Conservation (phyloP, 495 filamentous ascomycete species). For the Collariella sp. region DNA sequence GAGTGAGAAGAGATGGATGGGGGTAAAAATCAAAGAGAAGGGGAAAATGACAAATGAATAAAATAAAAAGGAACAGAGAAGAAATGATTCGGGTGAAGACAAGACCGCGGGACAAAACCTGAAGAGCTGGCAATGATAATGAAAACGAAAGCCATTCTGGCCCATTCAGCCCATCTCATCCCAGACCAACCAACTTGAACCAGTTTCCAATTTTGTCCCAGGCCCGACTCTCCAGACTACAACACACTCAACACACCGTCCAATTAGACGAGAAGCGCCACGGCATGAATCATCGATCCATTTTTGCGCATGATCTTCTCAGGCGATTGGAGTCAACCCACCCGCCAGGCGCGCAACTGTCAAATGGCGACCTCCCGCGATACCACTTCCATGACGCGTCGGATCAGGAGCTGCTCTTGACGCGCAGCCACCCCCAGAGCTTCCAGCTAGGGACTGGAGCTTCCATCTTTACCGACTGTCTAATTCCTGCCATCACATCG, state of each 20-base stretch:
- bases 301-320: constrained; percentile 21
- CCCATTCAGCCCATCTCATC: too few species aligned
- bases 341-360: not conserved
- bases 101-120: too few species aligned
- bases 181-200: too few species aligned
- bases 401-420: constrained; percentile 34
- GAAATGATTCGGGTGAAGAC: not conserved
- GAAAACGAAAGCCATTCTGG: too few species aligned
- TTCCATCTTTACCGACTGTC: constrained; percentile 40
- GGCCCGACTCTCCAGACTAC: too few species aligned
- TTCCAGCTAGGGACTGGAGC: constrained; percentile 52
- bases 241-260: too few species aligned
- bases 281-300: constrained; percentile 8
- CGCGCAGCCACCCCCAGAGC: constrained; percentile 35
- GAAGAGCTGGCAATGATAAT: not conserved
- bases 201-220: too few species aligned
- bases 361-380: constrained; percentile 10
- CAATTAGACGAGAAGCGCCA: not conserved
- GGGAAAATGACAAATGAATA: too few species aligned
- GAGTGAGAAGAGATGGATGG: too few species aligned
- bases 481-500: constrained; percentile 47
- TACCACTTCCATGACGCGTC: constrained; percentile 17
- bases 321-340: constrained; percentile 10
- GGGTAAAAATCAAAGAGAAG: not conserved
- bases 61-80: not conserved